A percentile compares a stretch with the other conserved stretches of the same genome.
Evolutionary conservation across 164 flowering plant genomes (phyloP).

Genomic region (Kingdonia uniflora): DNA sequence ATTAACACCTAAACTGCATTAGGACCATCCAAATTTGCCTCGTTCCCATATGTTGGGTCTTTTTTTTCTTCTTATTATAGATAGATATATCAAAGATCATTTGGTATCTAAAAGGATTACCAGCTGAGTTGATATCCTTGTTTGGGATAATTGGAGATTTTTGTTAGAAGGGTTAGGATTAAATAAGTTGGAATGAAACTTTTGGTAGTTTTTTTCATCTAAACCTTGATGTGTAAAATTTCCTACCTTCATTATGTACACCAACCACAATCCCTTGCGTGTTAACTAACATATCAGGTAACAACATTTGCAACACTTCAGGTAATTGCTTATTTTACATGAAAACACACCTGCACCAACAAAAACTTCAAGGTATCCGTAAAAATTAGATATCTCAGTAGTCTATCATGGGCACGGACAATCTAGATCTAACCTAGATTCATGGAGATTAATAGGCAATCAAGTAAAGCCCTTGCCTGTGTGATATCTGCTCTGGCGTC

Average conservation of each 20-base stretch:
- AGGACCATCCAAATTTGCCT: too few relatives aligned
- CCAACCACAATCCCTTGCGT: constrained; percentile 26
- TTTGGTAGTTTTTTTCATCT: too few relatives aligned
- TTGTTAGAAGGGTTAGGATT: too few relatives aligned
- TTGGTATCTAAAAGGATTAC: too few relatives aligned
- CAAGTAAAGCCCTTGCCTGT: constrained; percentile 99
- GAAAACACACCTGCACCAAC: constrained; percentile 89
- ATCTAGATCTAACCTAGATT: constrained; percentile 94
- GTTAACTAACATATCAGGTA: constrained; percentile 69
- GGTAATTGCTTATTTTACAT: constrained; percentile 84
- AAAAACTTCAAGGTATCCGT: constrained; percentile 17
- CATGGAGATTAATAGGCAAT: constrained; percentile 92
- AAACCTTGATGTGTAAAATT: too few relatives aligned
- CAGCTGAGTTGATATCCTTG: too few relatives aligned
- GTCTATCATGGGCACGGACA: constrained; percentile 28
- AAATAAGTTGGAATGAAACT: too few relatives aligned
- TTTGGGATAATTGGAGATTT: too few relatives aligned
- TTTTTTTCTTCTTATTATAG: too few relatives aligned
- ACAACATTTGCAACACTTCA: constrained; percentile 56
- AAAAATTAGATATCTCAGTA: constrained; percentile 18
- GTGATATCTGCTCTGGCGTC: constrained; percentile 95
- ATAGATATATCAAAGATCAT: too few relatives aligned
- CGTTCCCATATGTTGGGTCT: too few relatives aligned
- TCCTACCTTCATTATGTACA: constrained; percentile 6
- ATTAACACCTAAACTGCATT: too few relatives aligned